phyloP scores from a whole-genome alignment of 1,139 yeast genomes.

The Nakaseomyces delphensis region DNA sequence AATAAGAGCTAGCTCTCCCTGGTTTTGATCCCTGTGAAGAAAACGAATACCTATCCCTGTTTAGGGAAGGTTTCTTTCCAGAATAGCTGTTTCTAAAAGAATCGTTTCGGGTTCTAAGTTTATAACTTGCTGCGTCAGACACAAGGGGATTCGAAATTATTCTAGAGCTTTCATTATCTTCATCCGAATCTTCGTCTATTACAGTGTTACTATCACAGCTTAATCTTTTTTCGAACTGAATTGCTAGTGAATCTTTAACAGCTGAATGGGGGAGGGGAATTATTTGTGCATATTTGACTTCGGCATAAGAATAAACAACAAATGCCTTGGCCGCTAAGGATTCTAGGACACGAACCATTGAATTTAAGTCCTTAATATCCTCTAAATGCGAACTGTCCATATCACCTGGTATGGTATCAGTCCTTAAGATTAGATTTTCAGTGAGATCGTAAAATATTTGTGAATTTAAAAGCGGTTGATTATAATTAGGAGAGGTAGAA shows the following conservation, averaged over 20 bases:
- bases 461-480: slow-evolving; percentile 21
- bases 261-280: slow-evolving; percentile 43
- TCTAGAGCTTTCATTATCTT: slow-evolving; percentile 6
- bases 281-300: slow-evolving; percentile 77
- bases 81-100: neutral
- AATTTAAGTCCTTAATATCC: slow-evolving; percentile 15
- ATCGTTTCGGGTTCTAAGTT: neutral
- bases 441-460: slow-evolving; percentile 28
- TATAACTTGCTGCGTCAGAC: neutral
- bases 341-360: slow-evolving; percentile 49
- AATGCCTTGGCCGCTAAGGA: slow-evolving; percentile 81
- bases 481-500: slow-evolving; percentile 14
- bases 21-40: slow-evolving; percentile 7
- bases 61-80: neutral
- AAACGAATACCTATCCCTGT: slow-evolving; percentile 11
- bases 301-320: slow-evolving; percentile 82
- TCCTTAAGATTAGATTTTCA: slow-evolving; percentile 31
- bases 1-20: slow-evolving; percentile 15
- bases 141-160: neutral
- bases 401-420: slow-evolving; percentile 15
- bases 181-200: slow-evolving; percentile 29
- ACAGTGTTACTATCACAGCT: slow-evolving; percentile 30
- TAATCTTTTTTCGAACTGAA: slow-evolving; percentile 21
- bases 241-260: slow-evolving; percentile 44
- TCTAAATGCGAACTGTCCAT: neutral